Evolutionary conservation across 2,329 filamentous ascomycete genomes (phyloP), one percentile per base, ranked within the genome.

Genomic region (Sarocladiaceae sp.): DNA sequence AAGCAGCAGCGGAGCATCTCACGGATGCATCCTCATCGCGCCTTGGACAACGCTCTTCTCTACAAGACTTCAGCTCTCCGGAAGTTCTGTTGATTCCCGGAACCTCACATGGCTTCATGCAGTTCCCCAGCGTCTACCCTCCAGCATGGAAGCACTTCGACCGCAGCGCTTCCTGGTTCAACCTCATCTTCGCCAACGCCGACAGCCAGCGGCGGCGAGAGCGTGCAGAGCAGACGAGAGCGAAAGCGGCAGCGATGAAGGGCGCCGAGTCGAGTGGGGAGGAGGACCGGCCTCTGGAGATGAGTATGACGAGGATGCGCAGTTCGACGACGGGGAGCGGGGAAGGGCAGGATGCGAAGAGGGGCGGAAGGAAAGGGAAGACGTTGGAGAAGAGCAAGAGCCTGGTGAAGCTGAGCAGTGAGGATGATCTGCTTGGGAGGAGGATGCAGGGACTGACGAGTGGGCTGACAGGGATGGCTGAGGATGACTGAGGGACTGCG

Each of bases 41-140:
- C 10, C 12, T 41, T 12, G 21, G 13, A 10, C 21, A 29, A 15
- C 15, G 5, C 13, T 9, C 16, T 21, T 33, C 40, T 7, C 60
- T 65, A 18, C 67, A 74, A 31, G 65, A 68, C 11, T 56, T 53
- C 10, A 63, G 63, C 66, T 27, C 68, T 64, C 24, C 77, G 7
- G 88, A 96, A 57, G 86, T 96, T 2, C 78, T 82, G 15, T 70
- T 97, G 19, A 82, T 98, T 4, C 89, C 90, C 0, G 90, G 91
- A 0, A 88, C 95, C 40, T 89, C 83, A 3, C 93, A 98, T 57
- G 93, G 93, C 1, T 98, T 98, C 63, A 67, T 96, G 54, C 90
- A 96, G 58, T 95, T 98, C 58, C 88, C 88, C 0, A 74, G 79
- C 1, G 72, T 96, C 3, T 98, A 94, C 54, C 89, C 89, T 0